Percentiles rank a stretch among this genome's conserved stretches.
phyloP scores from a whole-genome alignment of 768 basidiomycete genomes.

The Roridomyces roridus region DNA sequence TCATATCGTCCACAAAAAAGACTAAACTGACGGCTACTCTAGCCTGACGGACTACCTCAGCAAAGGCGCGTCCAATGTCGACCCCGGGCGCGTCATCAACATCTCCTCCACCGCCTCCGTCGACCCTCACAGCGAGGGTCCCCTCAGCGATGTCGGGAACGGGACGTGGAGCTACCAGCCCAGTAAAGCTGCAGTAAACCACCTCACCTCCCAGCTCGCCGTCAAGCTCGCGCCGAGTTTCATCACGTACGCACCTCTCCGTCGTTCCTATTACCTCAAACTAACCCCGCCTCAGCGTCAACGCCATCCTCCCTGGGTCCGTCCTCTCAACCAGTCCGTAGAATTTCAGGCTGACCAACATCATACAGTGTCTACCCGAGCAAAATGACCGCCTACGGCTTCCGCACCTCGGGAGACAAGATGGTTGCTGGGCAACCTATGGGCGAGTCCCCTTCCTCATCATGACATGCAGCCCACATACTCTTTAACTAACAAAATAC shows the following conservation, averaged over 20 bases:
- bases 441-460: constrained; percentile 44
- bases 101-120: constrained; percentile 76
- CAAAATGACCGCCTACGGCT: constrained; percentile 82
- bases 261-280: constrained; percentile 5
- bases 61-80: constrained; percentile 65
- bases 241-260: constrained; percentile 64
- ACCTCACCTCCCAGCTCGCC: constrained; percentile 77
- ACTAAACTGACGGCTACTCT: background rate
- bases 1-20: too few species aligned
- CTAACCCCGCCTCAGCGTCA: constrained; percentile 56
- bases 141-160: constrained; percentile 56
- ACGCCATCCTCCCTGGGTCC: constrained; percentile 85
- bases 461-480: background rate
- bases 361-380: constrained; percentile 70
- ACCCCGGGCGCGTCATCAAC: constrained; percentile 83
- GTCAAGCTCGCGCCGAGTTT: constrained; percentile 62
- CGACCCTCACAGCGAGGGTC: constrained; percentile 54
- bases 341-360: constrained; percentile 13
- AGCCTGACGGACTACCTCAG: constrained; percentile 65
- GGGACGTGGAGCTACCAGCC: constrained; percentile 86
- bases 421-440: constrained; percentile 65
- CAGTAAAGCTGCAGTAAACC: constrained; percentile 88
- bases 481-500: background rate
- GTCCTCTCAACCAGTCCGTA: constrained; percentile 4
- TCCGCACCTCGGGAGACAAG: constrained; percentile 61